Evolutionary conservation across 495 filamentous ascomycete species (phyloP).

Genomic region (Lasiosphaeria hispida): DNA sequence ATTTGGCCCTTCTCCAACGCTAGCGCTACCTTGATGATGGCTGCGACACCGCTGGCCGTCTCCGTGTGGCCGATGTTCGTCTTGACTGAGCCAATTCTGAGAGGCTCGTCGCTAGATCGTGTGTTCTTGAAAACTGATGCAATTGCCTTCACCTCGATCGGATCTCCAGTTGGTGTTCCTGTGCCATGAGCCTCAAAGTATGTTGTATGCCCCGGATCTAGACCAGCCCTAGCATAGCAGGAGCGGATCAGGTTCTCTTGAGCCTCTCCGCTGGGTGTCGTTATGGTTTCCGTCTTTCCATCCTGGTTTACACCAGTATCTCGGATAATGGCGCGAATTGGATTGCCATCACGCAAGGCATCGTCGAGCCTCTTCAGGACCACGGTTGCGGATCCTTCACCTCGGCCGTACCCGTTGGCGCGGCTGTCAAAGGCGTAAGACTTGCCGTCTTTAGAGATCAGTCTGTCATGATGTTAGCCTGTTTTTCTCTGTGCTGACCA

Average conservation of each 20-base stretch:
- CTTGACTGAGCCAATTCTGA: conserved; percentile 39
- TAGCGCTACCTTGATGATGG: conserved; percentile 43
- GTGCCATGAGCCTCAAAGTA: conserved; percentile 57
- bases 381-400: conserved; percentile 54
- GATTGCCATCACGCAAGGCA: conserved; percentile 51
- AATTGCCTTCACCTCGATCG: conserved; percentile 51
- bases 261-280: conserved; percentile 47
- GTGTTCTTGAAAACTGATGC: conserved; percentile 39
- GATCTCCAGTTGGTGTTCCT: conserved; percentile 58
- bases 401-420: conserved; percentile 65
- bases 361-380: conserved; percentile 59
- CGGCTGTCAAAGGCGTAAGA: conserved; percentile 45
- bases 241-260: conserved; percentile 52
- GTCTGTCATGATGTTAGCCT: conserved; percentile 1
- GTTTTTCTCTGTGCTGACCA: background rate
- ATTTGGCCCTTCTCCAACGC: conserved; percentile 45
- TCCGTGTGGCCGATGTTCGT: conserved; percentile 47
- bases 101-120: conserved; percentile 34
- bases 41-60: conserved; percentile 42
- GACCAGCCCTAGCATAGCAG: conserved; percentile 46
- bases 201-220: conserved; percentile 37
- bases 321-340: conserved; percentile 61
- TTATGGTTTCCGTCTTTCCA: conserved; percentile 46
- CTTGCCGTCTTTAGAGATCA: conserved; percentile 34
- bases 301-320: conserved; percentile 56